These are phyloP conservation scores for Ambrosiella beaveri DNA, from an alignment of 2,329 filamentous ascomycete species.

Conservation along the genomic window DNA sequence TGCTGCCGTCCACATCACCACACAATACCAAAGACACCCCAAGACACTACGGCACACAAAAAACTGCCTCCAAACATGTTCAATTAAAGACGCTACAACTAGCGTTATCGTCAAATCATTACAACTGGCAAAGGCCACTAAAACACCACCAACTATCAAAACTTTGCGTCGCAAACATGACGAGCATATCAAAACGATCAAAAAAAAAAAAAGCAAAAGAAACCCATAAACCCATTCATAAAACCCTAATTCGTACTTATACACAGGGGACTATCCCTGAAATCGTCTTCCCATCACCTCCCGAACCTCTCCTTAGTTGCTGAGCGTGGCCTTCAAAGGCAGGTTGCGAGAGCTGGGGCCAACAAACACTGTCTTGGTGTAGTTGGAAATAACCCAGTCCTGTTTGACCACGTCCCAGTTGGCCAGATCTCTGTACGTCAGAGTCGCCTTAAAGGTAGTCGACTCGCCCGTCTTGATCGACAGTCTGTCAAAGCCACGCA, in stretches of 20 bases:
- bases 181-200: background rate
- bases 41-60: no score
- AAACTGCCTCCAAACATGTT: no score
- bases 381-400: constrained; percentile 56
- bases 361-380: constrained; percentile 36
- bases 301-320: background rate
- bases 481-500: constrained; percentile 70
- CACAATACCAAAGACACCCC: no score
- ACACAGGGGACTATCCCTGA: background rate
- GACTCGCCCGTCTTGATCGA: constrained; percentile 51
- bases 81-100: no score
- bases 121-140: background rate
- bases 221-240: background rate
- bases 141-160: background rate
- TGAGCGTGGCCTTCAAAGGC: constrained; percentile 24
- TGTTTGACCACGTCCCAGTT: constrained; percentile 71
- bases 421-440: constrained; percentile 67
- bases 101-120: no score
- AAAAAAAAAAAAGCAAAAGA: constrained; percentile 1
- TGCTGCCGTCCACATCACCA: no score
- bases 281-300: background rate
- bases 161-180: background rate
- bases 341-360: constrained; percentile 39
- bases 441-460: constrained; percentile 44
- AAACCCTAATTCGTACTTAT: background rate